A percentile compares a stretch with the other conserved stretches of the same genome.
Conservation (phyloP, 129 eudicot species). For the Gnaphalium uliginosum region DNA sequence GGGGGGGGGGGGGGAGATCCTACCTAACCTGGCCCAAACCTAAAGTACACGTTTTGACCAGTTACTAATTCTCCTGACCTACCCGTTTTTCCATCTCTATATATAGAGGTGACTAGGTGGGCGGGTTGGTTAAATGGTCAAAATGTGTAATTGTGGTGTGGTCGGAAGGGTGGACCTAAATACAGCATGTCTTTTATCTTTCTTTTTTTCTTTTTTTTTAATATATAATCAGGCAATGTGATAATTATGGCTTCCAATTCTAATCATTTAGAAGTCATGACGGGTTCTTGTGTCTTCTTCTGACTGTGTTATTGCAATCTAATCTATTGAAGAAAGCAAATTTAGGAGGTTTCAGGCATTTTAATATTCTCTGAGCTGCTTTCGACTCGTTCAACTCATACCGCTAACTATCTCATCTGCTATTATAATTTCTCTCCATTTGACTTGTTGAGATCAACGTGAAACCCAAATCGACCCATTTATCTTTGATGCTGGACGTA, state of each 20-base stretch:
- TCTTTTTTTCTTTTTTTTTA: too few relatives aligned
- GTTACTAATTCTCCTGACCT: background rate
- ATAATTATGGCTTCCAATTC: too few relatives aligned
- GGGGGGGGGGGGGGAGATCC: too few relatives aligned
- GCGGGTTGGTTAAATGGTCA: background rate
- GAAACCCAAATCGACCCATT: background rate
- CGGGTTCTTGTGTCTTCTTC: background rate
- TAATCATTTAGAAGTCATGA: background rate
- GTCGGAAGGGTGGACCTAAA: background rate
- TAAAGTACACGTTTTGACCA: background rate
- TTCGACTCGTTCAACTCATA: too few relatives aligned
- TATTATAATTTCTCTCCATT: too few relatives aligned
- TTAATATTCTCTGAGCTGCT: too few relatives aligned
- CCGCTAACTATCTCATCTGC: too few relatives aligned
- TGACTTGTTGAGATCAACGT: background rate
- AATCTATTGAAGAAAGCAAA: too few relatives aligned
- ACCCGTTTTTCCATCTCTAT: background rate
- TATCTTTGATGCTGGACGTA: slow-evolving; percentile 11
- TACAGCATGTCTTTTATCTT: background rate
- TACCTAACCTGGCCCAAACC: background rate
- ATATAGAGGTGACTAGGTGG: background rate
- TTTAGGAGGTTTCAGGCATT: too few relatives aligned
- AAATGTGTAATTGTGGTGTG: background rate
- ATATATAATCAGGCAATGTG: too few relatives aligned
- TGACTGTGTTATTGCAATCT: too few relatives aligned